Base-by-base conservation (phyloP, 2,329 filamentous ascomycete genomes). In the Colletotrichum incanum region DNA sequence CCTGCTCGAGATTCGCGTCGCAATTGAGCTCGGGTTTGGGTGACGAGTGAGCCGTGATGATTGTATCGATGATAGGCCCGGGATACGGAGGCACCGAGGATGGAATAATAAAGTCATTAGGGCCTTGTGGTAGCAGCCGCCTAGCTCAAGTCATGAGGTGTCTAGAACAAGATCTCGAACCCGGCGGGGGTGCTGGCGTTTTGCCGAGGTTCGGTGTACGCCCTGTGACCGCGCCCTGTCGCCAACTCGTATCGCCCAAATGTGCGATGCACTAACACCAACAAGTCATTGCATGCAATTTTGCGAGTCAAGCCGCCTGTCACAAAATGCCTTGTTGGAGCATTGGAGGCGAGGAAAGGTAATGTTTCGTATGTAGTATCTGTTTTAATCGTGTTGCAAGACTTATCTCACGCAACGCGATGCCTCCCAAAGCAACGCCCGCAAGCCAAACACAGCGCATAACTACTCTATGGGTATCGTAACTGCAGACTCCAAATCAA, bases 171-270 rank as follows among this genome's bases (percentile, higher is more conserved):
- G 59, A 55, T 60, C 34, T n/a, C 31, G 54, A 39, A 45, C 45
- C 41, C 47, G 26, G 3, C 11, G 37, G 23, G 26, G 41, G 1
- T 34, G 45, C 54, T 60, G 70, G 56, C 50, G 49, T 71, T 73
- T 73, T 73, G 67, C 71, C 71, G 71, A 73, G 71, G 71, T 66
- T 67, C 71, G 54, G 49, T 66, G 59, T 20, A n/a, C 52, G 65
- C 65, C 65, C 59, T 64, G 70, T 65, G 65, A 65, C 64, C 31
- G 41, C 63, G 64, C 68, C 63, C 56, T 56, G n/a, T 31, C 28
- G 49, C 56, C 11, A n/a, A 23, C 26, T 56, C 37, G 31, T 41
- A 39, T 52, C 14, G 16, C 37, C 56, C 45, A 20, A 62, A 20
- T 58, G 41, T 23, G 28, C 45, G 1, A 45, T 43, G 45, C 65